Base-by-base conservation (phyloP, 1,139 yeast species). In the Suhomyces panamericanus region DNA sequence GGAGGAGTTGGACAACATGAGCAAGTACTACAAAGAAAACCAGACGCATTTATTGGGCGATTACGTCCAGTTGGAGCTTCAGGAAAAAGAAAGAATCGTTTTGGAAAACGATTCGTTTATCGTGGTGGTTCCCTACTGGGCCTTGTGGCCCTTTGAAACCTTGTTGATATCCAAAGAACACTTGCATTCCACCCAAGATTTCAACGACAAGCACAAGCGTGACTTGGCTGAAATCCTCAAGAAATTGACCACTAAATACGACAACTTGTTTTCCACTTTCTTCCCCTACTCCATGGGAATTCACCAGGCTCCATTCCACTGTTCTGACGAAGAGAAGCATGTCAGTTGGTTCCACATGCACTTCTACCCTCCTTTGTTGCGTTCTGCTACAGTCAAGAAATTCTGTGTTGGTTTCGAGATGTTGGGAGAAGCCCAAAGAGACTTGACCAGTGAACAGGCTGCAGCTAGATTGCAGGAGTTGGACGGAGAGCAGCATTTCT, bases 221-320 rank as follows among this genome's bases (percentile, higher is more conserved):
- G 88, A 84, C 52, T 73, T 85, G 54, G 89, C 90, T 1, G 59
- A 67, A 6, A 73, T 81, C 20, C 58, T 85, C 51, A 75, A 78
- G 54, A 59, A 60, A 22, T 69, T 85, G 47, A 84, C 93, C 4
- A 76, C 75, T 36, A 81, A 83, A 53, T 85, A 85, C 63, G 93
- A 85, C 64, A 85, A 85, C 59, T 69, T 85, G 47, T 85, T 85
- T 63, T 70, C 76, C 59, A 80, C 87, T 5, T 78, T 81, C 36
- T 85, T 85, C 71, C 91, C 93, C 2, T 85, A 85, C 64, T 83
- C 90, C 1, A 85, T 85, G 91, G 93, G 93, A 16, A 67, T 85
- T 20, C 93, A 85, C 62, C 93, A 85, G 63, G 84, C 87, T 10
- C 85, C 85, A 37, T 67, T 81, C 55, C 68, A 70, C 26, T 64